phyloP scores from a whole-genome alignment of 2,329 filamentous ascomycete species.

The Trichophyton verrucosum region DNA sequence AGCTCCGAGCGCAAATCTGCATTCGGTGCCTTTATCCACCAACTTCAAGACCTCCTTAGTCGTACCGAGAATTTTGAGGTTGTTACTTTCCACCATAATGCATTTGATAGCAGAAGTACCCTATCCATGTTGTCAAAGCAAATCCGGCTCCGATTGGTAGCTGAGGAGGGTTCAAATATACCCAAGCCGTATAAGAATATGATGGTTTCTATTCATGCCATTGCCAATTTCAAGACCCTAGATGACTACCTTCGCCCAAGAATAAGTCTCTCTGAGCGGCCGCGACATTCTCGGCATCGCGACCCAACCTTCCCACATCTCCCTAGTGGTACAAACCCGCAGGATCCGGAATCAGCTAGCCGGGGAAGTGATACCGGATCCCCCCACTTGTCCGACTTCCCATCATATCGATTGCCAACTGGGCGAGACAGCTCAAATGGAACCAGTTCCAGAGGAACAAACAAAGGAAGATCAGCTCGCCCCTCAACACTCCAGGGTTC shows the following conservation, averaged over 20 bases:
- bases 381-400: neutral
- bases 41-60: constrained; percentile 90
- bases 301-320: constrained; percentile 58
- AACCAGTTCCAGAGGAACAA: neutral
- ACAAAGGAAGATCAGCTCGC: neutral
- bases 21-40: constrained; percentile 83
- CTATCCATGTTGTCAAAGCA: constrained; percentile 96
- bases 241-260: constrained; percentile 91
- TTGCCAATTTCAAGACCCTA: constrained; percentile 91
- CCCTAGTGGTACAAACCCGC: constrained; percentile 40
- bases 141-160: constrained; percentile 73
- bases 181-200: constrained; percentile 80
- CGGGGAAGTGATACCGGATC: neutral
- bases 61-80: constrained; percentile 97
- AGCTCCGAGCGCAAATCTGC: constrained; percentile 50
- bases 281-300: constrained; percentile 46
- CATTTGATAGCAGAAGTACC: constrained; percentile 44
- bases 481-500: constrained; percentile 41
- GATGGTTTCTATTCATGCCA: constrained; percentile 97
- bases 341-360: neutral
- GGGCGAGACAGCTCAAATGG: constrained; percentile 1
- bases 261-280: constrained; percentile 67
- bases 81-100: constrained; percentile 77
- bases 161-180: constrained; percentile 57
- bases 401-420: constrained; percentile 9